Conservation (phyloP, 2,329 filamentous ascomycete species). For the Verticillium nubilum region DNA sequence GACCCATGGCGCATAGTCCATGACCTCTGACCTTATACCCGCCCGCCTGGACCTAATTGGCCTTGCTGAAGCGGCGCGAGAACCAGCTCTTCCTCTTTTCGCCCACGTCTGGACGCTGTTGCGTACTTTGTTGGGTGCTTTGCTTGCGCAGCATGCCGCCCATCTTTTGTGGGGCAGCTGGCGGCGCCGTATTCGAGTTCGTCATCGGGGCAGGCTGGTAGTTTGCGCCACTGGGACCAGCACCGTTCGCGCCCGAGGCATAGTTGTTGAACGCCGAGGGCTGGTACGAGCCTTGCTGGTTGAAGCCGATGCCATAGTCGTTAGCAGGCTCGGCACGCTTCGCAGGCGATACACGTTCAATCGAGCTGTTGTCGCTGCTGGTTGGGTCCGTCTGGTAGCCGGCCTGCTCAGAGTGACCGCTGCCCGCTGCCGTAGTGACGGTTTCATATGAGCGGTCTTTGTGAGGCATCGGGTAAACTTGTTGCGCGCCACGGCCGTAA, state of each 20-base stretch:
- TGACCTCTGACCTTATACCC: background rate
- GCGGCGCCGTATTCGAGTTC: background rate
- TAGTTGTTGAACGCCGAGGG: conserved; percentile 28
- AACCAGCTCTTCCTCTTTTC: conserved; percentile 93
- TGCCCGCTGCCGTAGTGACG: conserved; percentile 70
- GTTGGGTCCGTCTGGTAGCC: conserved; percentile 79
- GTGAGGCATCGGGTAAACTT: conserved; percentile 48
- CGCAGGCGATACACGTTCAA: conserved; percentile 63
- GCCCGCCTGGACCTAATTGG: background rate
- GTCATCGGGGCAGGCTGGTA: background rate
- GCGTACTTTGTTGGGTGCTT: conserved; percentile 5
- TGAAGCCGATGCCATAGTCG: conserved; percentile 59
- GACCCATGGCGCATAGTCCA: conserved; percentile 1
- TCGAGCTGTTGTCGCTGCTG: conserved; percentile 88
- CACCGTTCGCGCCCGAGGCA: background rate
- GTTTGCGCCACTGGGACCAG: conserved; percentile 1
- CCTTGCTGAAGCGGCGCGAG: conserved; percentile 71
- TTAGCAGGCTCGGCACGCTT: conserved; percentile 48
- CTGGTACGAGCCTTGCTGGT: conserved; percentile 35
- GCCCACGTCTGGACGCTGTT: conserved; percentile 24
- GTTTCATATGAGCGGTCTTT: conserved; percentile 85
- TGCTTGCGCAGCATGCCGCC: conserved; percentile 13
- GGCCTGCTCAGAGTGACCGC: conserved; percentile 68
- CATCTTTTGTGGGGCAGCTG: conserved; percentile 15
- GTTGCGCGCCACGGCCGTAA: conserved; percentile 30